Evolutionary conservation across 345 rosid species (phyloP), one percentile per base, ranked within the genome.

Genomic region (Kandelia obovata): DNA sequence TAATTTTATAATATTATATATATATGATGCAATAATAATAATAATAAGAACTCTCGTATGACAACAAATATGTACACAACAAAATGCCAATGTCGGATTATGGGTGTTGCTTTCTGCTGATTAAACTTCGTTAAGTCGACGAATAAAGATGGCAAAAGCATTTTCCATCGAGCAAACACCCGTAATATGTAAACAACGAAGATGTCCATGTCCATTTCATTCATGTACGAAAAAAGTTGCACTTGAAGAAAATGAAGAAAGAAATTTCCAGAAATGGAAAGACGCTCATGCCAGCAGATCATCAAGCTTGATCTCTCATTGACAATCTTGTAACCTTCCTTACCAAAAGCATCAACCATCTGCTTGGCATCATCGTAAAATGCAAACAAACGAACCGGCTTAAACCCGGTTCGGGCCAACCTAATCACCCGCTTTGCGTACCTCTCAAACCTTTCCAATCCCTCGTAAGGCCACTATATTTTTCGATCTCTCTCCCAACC

Each of bases 201-300:
- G 46, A 39, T 39, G 15, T 10, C 13, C 10, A 7, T 35, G n/a
- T 20, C 25, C 8, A n/a, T 7, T 9, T 55, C 13, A 9, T 21
- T 26, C 8, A 1, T 34, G 7, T 6, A 7, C 27, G 32, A n/a
- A 31, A 19, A 6, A 31, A 26, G 5, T 5, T 37, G 25, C 15
- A 11, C 6, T 17, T 4, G 30, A 2, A 3, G 27, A 17, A 8
- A 2, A 31, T 19, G 9, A 5, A 2, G 1, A 43, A 52, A 46
- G 6, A 46, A 6, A 21, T 26, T 9, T 23, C 4, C 28, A 11
- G 6, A 58, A 21, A 62, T 62, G 47, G 8, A 49, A 5, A 52
- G 19, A 35, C 85, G 74, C 13, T 80, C 88, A 64, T 81, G 79
- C 92, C 92, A 87, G 64, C 86, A 87, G 59, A 83, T 83, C 83